A percentile compares a stretch with the other conserved stretches of the same genome.
Conservation (phyloP, 148 eudicot species). For the Rhododendron williamsianum region DNA sequence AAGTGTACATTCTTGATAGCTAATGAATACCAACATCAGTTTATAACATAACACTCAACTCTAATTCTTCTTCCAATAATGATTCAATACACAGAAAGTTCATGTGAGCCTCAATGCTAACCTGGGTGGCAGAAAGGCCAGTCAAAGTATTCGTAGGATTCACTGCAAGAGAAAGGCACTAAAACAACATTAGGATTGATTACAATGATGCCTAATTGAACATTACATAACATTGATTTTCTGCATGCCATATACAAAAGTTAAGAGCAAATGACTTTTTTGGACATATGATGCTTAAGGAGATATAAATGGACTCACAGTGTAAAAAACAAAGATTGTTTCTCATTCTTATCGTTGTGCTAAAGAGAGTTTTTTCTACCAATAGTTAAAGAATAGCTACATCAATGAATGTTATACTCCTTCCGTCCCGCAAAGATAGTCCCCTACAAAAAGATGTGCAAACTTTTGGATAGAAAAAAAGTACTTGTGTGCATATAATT, state of each 20-base stretch:
- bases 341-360: background rate
- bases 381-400: background rate
- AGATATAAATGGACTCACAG: background rate
- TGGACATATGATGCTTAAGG: background rate
- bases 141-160: slow-evolving; percentile 46
- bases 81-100: background rate
- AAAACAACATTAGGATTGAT: slow-evolving; percentile 7
- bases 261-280: background rate
- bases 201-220: background rate
- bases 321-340: background rate
- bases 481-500: background rate
- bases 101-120: slow-evolving; percentile 27
- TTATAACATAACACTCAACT: background rate
- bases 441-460: background rate
- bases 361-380: background rate
- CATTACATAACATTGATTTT: background rate
- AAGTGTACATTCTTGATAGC: background rate
- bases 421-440: background rate
- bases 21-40: background rate
- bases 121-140: slow-evolving; percentile 76
- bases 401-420: background rate
- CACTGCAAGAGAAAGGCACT: slow-evolving; percentile 37
- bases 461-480: background rate
- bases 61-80: background rate
- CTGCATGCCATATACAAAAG: background rate